Base-by-base conservation (phyloP, 148 eudicot genomes). In the Pouteria glomerata region DNA sequence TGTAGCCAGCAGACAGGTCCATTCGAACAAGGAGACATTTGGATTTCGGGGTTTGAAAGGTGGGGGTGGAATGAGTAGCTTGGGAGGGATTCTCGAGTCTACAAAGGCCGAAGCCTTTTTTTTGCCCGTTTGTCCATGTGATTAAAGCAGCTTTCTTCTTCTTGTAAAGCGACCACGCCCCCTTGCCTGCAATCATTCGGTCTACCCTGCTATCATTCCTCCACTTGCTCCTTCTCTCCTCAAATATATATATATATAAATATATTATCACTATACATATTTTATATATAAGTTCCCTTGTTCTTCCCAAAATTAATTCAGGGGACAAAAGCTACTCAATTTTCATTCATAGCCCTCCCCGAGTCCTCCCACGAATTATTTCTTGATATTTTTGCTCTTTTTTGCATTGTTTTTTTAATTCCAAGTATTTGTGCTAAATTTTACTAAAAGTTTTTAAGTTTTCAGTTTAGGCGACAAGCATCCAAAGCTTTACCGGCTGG, bases 171-270 rank as follows among this genome's bases (percentile, higher is more conserved):
- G 73, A 80, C 86, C 92, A 88, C 88, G 93, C 93, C 81, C 90
- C 80, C 84, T 88, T 84, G 76, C 63, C 73, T 71, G 81, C 87
- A 86, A 88, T 88, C 86, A 88, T 90, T 80, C 63, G 89, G 90
- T 88, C 96, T 83, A 80, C 89, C 83, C 88, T 78, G 68, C 78
- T 79, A 88, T 86, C 62, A 87, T 87, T 77, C 68, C 73, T 39
- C 44, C 44, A 39, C 10, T 39, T 10, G 5, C 44, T 10, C 44
- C 44, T 39, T 10, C 30, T 66, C 19, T 1, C 57, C 56, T n/a
- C 33, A 8, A 3, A 27, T 13, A 21, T 21, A 3, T 15, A 57
- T 30, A 26, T 1, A 74, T 73, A 76, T 42, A 76, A 62, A 26
- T 71, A 53, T 19, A 52, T 27, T 14, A 24, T 29, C 12, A 34